Percentiles rank a stretch among this genome's conserved stretches.
These are phyloP conservation scores for Sphagnurus paluster DNA, from an alignment of 1,284 basidiomycete genomes.

Conservation along the genomic window DNA sequence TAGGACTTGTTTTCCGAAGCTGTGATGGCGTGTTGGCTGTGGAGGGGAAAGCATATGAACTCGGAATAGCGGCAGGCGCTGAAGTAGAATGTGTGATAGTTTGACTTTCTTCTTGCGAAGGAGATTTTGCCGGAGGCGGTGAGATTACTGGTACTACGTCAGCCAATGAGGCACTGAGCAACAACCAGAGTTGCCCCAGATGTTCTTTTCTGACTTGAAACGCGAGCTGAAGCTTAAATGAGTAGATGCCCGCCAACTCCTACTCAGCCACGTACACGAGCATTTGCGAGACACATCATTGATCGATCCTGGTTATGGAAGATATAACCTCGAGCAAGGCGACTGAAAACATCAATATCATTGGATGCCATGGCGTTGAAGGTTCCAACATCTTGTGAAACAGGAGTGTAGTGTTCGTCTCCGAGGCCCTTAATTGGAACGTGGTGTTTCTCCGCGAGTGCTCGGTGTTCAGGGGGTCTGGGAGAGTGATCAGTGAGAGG, in stretches of 20 bases:
- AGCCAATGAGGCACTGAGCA: constrained; percentile 59
- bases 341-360: constrained; percentile 55
- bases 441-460: constrained; percentile 35
- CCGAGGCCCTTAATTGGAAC: constrained; percentile 45
- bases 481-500: constrained; percentile 1
- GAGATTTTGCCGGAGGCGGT: constrained; percentile 28
- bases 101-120: constrained; percentile 15
- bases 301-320: constrained; percentile 56
- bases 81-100: constrained; percentile 39
- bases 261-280: constrained; percentile 42
- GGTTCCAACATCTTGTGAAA: constrained; percentile 56
- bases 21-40: constrained; percentile 15
- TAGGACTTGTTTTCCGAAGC: constrained; percentile 33
- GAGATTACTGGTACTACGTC: constrained; percentile 44
- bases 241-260: not conserved
- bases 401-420: constrained; percentile 48
- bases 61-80: constrained; percentile 42
- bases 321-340: constrained; percentile 67
- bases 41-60: constrained; percentile 25
- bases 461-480: constrained; percentile 53
- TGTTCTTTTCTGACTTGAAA: constrained; percentile 58
- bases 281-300: constrained; percentile 57
- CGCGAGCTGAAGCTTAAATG: constrained; percentile 49
- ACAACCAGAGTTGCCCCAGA: constrained; percentile 69
- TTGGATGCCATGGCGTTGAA: constrained; percentile 35